Conservation (phyloP, 179 eudicot genomes). For the Beta lomatogona region DNA sequence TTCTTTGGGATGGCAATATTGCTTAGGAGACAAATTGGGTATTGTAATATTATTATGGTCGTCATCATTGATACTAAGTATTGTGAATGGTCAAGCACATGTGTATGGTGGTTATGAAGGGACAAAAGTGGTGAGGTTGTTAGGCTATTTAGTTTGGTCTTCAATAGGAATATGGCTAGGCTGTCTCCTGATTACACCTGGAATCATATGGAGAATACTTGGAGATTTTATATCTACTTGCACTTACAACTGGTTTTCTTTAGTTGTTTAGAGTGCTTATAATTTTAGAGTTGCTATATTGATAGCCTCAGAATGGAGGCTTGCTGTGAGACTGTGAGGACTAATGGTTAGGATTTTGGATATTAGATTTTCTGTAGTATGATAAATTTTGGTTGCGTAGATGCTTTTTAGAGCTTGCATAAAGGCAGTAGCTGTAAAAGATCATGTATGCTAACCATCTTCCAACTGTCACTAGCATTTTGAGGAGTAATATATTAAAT, state of each 20-base stretch:
- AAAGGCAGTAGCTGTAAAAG: not conserved
- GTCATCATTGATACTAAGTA: not conserved
- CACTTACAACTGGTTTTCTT: not conserved
- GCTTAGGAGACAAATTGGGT: not conserved
- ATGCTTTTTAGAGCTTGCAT: not conserved
- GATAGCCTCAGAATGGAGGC: not conserved
- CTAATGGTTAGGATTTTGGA: not conserved
- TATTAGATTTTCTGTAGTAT: not conserved
- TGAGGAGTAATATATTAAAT: not conserved
- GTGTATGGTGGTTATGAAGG: not conserved
- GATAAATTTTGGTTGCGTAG: not conserved
- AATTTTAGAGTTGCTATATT: not conserved
- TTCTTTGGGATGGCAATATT: not conserved
- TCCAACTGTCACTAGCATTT: too few species aligned
- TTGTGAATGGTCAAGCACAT: not conserved
- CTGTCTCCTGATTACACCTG: not conserved
- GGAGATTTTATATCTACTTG: not conserved
- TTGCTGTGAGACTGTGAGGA: not conserved
- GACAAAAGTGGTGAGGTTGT: not conserved
- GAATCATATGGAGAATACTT: not conserved
- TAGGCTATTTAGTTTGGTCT: not conserved
- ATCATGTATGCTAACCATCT: too few species aligned
- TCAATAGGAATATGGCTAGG: not conserved
- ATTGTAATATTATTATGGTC: not conserved
- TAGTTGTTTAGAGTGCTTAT: not conserved